A percentile compares a stretch with the other conserved stretches of the same genome.
Evolutionary conservation across 371 early-diverging fungal species (phyloP).

Genomic region (Mucor lusitanicus): DNA sequence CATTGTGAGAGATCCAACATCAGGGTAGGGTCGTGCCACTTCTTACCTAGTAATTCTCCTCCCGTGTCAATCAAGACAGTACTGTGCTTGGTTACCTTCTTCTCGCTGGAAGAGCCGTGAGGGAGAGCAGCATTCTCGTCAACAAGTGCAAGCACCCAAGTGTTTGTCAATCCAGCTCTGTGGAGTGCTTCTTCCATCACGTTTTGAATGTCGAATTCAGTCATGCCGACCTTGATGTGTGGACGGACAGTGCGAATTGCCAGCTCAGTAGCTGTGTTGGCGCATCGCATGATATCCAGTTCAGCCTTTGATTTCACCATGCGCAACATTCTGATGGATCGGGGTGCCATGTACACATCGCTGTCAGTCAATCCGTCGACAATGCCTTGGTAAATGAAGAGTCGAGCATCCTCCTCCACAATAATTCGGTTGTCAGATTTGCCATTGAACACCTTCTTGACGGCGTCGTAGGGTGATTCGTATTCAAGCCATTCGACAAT

Average conservation of each 20-base stretch:
- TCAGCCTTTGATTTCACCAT: slow-evolving; percentile 56
- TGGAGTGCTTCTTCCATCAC: slow-evolving; percentile 39
- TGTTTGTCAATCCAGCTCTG: slow-evolving; percentile 45
- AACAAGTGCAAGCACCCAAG: slow-evolving; percentile 58
- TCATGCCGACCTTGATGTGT: slow-evolving; percentile 45
- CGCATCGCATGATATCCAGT: slow-evolving; percentile 56
- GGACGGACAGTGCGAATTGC: slow-evolving; percentile 51
- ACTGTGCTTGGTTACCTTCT: slow-evolving; percentile 40
- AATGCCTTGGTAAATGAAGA: slow-evolving; percentile 53
- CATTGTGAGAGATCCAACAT: too few relatives aligned
- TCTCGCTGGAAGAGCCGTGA: slow-evolving; percentile 55
- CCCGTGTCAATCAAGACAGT: slow-evolving; percentile 61
- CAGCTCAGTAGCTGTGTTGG: slow-evolving; percentile 49
- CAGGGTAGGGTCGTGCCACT: too few relatives aligned
- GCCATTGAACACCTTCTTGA: slow-evolving; percentile 21
- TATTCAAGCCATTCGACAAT: slow-evolving; percentile 54
- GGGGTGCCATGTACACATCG: slow-evolving; percentile 42
- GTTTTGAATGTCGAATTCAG: slow-evolving; percentile 46
- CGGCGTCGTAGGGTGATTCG: slow-evolving; percentile 49
- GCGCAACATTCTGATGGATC: slow-evolving; percentile 42
- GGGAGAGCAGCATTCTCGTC: slow-evolving; percentile 59
- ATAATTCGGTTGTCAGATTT: slow-evolving; percentile 27
- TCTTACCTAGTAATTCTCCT: slow-evolving; percentile 46
- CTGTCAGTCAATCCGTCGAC: slow-evolving; percentile 12
- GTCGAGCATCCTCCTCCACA: slow-evolving; percentile 51